Evolutionary conservation across 2,329 filamentous ascomycete species (phyloP).

Genomic region (Pseudogymnoascus sp.): DNA sequence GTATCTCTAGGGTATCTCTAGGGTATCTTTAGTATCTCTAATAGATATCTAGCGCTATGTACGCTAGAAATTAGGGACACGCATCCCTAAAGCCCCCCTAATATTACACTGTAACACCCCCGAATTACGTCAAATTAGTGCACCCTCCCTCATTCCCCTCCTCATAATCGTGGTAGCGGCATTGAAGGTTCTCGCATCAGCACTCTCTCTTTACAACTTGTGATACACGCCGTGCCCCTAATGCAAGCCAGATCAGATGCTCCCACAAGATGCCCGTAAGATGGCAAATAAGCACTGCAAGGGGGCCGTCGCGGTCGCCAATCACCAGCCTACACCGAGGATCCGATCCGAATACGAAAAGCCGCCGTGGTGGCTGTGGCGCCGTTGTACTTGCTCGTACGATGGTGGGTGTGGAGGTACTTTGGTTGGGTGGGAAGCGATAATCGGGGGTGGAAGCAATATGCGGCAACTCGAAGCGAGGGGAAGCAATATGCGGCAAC

Average conservation of each 20-base stretch:
- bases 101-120: neutral
- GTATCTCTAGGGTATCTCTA: neutral
- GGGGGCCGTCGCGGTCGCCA: neutral
- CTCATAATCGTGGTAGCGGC: neutral
- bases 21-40: neutral
- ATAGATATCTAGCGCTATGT: neutral
- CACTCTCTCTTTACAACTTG: too few species aligned
- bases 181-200: neutral
- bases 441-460: too few species aligned
- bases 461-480: too few species aligned
- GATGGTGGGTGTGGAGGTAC: neutral
- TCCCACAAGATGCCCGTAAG: neutral
- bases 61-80: neutral
- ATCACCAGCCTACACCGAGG: neutral
- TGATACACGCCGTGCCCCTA: neutral
- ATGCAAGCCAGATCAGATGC: neutral
- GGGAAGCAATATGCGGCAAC: too few species aligned
- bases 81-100: neutral
- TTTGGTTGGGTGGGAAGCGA: neutral
- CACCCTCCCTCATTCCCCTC: neutral
- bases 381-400: neutral
- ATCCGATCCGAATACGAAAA: conserved; percentile 4
- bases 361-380: neutral
- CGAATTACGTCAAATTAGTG: neutral
- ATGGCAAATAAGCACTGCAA: neutral